Evolutionary conservation across 176 grass and related monocot species (phyloP), one percentile per base, ranked within the genome.

Genomic region (Raddia guianensis): DNA sequence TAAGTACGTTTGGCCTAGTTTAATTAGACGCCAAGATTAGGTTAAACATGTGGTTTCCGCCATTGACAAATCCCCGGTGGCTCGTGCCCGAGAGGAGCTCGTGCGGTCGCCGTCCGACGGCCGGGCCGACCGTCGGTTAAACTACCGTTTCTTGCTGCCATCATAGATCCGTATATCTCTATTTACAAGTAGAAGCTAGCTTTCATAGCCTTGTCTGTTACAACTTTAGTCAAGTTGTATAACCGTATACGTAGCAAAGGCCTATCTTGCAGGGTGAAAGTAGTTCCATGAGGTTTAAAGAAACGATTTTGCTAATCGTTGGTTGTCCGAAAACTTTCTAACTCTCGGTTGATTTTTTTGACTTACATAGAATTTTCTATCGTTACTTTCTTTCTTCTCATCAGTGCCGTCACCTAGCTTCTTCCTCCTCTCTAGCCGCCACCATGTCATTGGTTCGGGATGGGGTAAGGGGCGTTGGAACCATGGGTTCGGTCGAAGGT

Each of bases 71-170:
- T 44, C 20, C 32, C 2, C 3, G 49, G 35, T 46, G 48, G 5
- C 21, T 61, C 12, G 40, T 20, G 42, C 70, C 20, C 5, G 43
- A 12, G 66, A n/a, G 66, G 52, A 57, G 65, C 20, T 20, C 40
- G 9, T 0, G 5, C 55, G 82, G 83, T 85, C 74, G 5, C 83
- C 66, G 57, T 78, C 67, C 8, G 12, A 72, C 9, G 55, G 67
- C 57, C 67, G 75, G 83, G 57, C 83, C 75, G 83, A 85, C 83
- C 40, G 68, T 15, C 47, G 49, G 68, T 56, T 86, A 80, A 86
- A 86, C 76, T 73, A 86, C 37, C 37, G 12, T 48, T 48, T 40
- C 5, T 10, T 34, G 15, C 49, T 53, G 58, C 57, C 73, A 33
- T 84, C 54, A 20, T 27, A 27, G 27, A 40, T 40, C 37, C 37